phyloP scores from a whole-genome alignment of 148 eudicot genomes.

The Rhododendron ferrugineum region DNA sequence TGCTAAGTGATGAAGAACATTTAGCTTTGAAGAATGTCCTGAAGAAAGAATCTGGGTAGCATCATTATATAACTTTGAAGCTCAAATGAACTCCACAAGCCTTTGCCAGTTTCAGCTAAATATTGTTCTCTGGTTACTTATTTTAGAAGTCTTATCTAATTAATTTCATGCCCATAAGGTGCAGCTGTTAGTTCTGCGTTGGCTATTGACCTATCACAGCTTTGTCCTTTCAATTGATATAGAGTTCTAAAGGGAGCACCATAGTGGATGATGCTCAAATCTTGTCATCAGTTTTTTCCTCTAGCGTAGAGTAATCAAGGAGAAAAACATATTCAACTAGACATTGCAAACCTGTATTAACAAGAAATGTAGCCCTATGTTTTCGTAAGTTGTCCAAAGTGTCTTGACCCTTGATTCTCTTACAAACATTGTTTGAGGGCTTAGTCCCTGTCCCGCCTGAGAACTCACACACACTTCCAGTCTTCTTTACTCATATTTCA shows the following conservation, averaged over 20 bases:
- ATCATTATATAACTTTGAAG: not conserved
- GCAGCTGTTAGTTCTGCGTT: not conserved
- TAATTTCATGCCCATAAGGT: not conserved
- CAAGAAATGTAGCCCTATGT: not conserved
- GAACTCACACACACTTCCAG: not conserved
- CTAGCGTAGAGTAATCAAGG: not conserved
- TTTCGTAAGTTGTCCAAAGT: not conserved
- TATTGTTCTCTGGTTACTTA: not conserved
- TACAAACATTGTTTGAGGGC: not conserved
- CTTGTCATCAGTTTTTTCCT: not conserved
- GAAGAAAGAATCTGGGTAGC: not conserved
- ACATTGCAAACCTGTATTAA: not conserved
- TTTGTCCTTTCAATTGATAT: not conserved
- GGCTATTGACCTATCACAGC: not conserved
- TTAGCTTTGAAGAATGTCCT: not conserved
- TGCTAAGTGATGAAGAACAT: not conserved
- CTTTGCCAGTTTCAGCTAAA: not conserved
- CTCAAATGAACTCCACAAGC: not conserved
- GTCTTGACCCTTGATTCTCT: not conserved
- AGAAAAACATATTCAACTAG: not conserved
- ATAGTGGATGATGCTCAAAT: not conserved
- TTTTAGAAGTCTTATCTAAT: not conserved
- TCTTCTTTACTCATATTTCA: not conserved
- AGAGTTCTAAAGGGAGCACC: not conserved
- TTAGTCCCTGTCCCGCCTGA: not conserved